These are phyloP conservation scores for Geosmithia putterillii DNA, from an alignment of 2,329 filamentous ascomycete genomes.

Conservation along the genomic window DNA sequence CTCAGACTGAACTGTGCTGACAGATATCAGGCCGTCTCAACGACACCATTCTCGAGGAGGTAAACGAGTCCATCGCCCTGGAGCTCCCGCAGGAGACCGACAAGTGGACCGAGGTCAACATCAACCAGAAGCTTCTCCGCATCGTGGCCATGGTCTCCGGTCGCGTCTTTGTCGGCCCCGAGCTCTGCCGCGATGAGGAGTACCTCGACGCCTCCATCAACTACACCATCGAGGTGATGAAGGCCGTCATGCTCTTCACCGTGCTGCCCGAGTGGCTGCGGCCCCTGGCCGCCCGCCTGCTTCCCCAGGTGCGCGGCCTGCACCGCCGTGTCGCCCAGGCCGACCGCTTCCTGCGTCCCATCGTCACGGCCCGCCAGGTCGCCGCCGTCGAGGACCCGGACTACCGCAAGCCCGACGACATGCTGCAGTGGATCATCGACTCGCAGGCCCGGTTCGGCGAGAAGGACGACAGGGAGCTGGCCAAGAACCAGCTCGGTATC, in stretches of 20 bases:
- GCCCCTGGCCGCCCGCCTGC: slow-evolving; percentile 14
- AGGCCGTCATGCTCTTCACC: slow-evolving; percentile 16
- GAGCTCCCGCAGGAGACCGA: slow-evolving; percentile 22
- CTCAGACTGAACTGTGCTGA: too few species aligned
- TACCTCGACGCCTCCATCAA: slow-evolving; percentile 34
- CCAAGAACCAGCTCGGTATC: slow-evolving; percentile 27
- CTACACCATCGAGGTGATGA: slow-evolving; percentile 30
- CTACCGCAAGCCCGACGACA: slow-evolving; percentile 26
- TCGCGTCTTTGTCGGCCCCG: slow-evolving; percentile 32
- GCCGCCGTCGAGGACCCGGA: slow-evolving; percentile 5
- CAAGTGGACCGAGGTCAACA: slow-evolving; percentile 24
- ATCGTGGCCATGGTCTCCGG: slow-evolving; percentile 34
- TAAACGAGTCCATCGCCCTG: slow-evolving; percentile 15
- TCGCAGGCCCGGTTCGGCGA: slow-evolving; percentile 18
- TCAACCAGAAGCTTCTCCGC: slow-evolving; percentile 26
- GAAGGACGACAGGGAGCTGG: slow-evolving; percentile 19
- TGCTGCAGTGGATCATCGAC: slow-evolving; percentile 34
- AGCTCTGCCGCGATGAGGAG: slow-evolving; percentile 28
- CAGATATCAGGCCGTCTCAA: slow-evolving; percentile 22
- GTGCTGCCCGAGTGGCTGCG: slow-evolving; percentile 17
- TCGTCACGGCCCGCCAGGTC: slow-evolving; percentile 17
- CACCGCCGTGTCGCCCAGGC: slow-evolving; percentile 16
- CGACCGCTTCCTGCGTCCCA: slow-evolving; percentile 19
- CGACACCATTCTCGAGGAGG: slow-evolving; percentile 23
- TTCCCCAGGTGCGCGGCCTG: slow-evolving; percentile 21